A percentile compares a stretch with the other conserved stretches of the same genome.
Evolutionary conservation across 441 rosid genomes (phyloP).

Genomic region (Erysimum cheiri): DNA sequence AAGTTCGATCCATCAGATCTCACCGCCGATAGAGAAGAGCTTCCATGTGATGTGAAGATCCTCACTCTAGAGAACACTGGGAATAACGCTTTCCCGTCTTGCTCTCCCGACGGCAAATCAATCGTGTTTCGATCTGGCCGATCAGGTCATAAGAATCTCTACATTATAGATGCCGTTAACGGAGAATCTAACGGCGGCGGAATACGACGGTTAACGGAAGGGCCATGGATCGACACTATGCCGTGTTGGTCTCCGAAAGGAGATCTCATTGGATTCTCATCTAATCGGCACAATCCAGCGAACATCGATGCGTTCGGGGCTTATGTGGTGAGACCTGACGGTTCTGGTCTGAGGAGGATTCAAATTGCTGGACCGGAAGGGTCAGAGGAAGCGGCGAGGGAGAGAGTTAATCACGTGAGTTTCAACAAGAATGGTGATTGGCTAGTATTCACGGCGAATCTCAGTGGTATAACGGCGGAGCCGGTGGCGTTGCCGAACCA

Average conservation of each 20-base stretch:
- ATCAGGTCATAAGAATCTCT: constrained; percentile 74
- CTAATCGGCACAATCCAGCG: constrained; percentile 66
- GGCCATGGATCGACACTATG: constrained; percentile 88
- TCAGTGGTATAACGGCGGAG: constrained; percentile 70
- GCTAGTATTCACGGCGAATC: constrained; percentile 70
- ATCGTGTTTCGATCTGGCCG: constrained; percentile 83
- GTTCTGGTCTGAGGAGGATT: constrained; percentile 64
- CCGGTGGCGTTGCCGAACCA: constrained; percentile 83
- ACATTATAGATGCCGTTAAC: constrained; percentile 61
- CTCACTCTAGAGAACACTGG: constrained; percentile 70
- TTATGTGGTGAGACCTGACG: constrained; percentile 73
- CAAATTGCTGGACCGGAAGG: constrained; percentile 59
- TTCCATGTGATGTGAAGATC: constrained; percentile 63
- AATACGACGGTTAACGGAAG: constrained; percentile 63
- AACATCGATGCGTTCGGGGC: constrained; percentile 52
- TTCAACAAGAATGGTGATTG: constrained; percentile 73
- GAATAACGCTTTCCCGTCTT: constrained; percentile 83
- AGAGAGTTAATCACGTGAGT: constrained; percentile 81
- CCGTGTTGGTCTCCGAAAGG: constrained; percentile 84
- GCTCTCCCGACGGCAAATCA: constrained; percentile 81
- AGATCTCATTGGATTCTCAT: constrained; percentile 89
- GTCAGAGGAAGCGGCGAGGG: constrained; percentile 60
- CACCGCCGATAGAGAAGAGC: constrained; percentile 50
- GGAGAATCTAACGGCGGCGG: constrained; percentile 69
- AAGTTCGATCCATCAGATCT: constrained; percentile 53